Evolutionary conservation across 2,329 filamentous ascomycete species (phyloP).

Genomic region (Fusarium piperis): DNA sequence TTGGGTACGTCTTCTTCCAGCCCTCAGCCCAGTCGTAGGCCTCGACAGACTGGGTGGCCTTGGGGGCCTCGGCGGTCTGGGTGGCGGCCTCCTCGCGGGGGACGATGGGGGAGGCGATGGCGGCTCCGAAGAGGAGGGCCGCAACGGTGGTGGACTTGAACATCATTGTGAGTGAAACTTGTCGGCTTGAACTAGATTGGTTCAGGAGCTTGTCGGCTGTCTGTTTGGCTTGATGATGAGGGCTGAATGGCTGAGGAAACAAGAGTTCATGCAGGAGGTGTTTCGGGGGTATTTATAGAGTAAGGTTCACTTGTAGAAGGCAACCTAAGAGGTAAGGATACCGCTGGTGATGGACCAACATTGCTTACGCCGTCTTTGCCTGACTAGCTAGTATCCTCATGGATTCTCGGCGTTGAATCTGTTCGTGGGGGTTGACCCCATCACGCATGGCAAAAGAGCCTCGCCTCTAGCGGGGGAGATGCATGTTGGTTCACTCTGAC

Average conservation of each 20-base stretch:
- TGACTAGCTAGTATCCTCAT: neutral
- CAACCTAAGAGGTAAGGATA: neutral
- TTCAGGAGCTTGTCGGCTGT: constrained; percentile 13
- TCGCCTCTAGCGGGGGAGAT: neutral
- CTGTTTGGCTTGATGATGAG: neutral
- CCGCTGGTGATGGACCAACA: neutral
- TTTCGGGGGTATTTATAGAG: constrained; percentile 34
- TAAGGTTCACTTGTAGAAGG: neutral
- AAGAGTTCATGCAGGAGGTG: constrained; percentile 11
- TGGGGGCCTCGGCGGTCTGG: constrained; percentile 23
- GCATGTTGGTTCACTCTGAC: neutral
- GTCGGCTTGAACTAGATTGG: neutral
- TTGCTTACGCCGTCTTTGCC: neutral
- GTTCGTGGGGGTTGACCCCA: constrained; percentile 18
- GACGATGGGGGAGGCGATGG: constrained; percentile 43
- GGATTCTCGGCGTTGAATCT: constrained; percentile 3
- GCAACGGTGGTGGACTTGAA: constrained; percentile 35
- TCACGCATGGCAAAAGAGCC: neutral
- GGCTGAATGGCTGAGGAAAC: constrained; percentile 32
- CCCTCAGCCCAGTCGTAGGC: constrained; percentile 47
- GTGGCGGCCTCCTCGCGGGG: constrained; percentile 39
- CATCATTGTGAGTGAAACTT: constrained; percentile 37
- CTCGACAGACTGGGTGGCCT: constrained; percentile 29
- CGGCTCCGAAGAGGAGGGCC: constrained; percentile 39
- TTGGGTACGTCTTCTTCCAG: constrained; percentile 53